Conservation (phyloP, 805 yeast species). For the Tetrapisispora namnaoensis region DNA sequence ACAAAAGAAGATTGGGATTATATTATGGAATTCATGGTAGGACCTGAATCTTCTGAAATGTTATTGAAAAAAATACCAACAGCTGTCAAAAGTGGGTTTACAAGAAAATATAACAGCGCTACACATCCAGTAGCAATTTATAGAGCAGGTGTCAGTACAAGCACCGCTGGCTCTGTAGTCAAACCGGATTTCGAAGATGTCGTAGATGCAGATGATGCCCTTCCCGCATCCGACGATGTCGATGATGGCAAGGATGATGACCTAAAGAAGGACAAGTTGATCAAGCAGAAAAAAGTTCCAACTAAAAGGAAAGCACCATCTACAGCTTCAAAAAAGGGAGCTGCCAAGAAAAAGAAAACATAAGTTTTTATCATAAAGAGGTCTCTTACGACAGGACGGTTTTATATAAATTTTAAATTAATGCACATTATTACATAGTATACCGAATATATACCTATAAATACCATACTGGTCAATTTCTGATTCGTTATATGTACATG, state of each 20-base stretch:
- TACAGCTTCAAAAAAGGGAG: conserved; percentile 8
- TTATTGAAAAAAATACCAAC: conserved; percentile 57
- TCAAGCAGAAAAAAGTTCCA: conserved; percentile 26
- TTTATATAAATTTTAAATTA: too few relatives aligned
- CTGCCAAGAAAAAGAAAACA: conserved; percentile 15
- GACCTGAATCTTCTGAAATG: conserved; percentile 39
- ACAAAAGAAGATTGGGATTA: conserved; percentile 91
- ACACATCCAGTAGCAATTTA: conserved; percentile 82
- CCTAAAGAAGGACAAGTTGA: conserved; percentile 30
- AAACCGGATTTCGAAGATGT: conserved; percentile 31
- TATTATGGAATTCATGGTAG: conserved; percentile 74
- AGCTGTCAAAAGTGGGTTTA: conserved; percentile 73
- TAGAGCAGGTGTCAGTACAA: conserved; percentile 50
- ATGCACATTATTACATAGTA: neutral
- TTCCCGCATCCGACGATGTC: conserved; percentile 22
- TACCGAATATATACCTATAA: neutral
- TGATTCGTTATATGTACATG: too few relatives aligned
- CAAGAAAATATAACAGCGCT: conserved; percentile 66
- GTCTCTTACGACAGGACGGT: neutral
- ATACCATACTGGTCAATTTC: too few relatives aligned
- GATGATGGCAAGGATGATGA: conserved; percentile 27
- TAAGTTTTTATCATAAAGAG: neutral
- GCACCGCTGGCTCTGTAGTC: conserved; percentile 10
- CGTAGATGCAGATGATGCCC: conserved; percentile 28
- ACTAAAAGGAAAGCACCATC: conserved; percentile 18